Base-by-base conservation (phyloP, 148 eudicot genomes). In the Pouteria glomerata region DNA sequence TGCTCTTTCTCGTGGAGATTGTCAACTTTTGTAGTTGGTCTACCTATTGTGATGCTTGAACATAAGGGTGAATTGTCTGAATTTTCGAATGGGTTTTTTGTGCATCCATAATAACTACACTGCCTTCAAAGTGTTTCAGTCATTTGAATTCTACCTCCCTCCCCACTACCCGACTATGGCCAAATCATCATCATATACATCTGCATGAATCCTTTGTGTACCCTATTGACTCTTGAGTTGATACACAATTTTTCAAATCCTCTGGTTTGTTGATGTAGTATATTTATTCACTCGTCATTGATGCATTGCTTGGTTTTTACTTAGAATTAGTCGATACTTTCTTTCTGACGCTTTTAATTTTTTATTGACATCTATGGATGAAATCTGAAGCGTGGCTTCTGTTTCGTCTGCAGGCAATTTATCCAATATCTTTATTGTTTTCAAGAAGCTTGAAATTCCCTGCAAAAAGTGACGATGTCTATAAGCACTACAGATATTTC, bases 361-460 rank as follows among this genome's bases (percentile, higher is more conserved):
- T 45, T 37, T 69, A 6, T 35, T 27, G n/a, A 31, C 37, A 13
- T 75, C 48, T 29, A n/a, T 29, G 6, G 44, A n/a, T 76, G 63
- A 70, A 63, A 37, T 31, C 30, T 69, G 56, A 76, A 60, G 34
- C 19, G 3, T 27, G n/a, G 41, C 2, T 12, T 53, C 57, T 11
- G 45, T 66, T n/a, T 37, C 35, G 81, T 77, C 73, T 69, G 73
- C 94, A 95, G 99, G 96, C 87, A 73, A 64, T 88, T 72, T 91
- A 81, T 73, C 99, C 99, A 8, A 73, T 95, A 27, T 76, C 86
- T 27, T 76, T 71, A 31, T 72, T 95, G 74, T 85, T 95, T 74
- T 95, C 99, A 47, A 76, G 83, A 76, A 83, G 92, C 79, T 66
- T 95, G 79, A 95, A 81, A 73, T 82, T 88, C 71, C 85, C 96